Base-by-base conservation (phyloP, 345 rosid species). In the Combretum micranthum region DNA sequence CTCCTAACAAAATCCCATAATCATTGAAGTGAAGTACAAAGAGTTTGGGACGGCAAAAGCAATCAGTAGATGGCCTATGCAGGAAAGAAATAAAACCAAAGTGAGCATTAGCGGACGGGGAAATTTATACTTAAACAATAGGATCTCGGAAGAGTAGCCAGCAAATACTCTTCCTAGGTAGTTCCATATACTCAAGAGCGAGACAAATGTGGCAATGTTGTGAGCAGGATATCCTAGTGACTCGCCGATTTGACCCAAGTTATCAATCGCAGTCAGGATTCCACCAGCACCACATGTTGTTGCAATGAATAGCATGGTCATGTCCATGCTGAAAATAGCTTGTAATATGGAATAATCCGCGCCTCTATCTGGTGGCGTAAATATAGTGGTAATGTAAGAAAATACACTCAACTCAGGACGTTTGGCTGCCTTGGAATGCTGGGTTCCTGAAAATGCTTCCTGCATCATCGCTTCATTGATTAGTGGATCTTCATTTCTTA, bases 1-100 rank as follows among this genome's bases (percentile, higher is more conserved):
- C 67, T 15, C 61, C 67, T 4, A 63, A 42, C 67, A 63, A 47
- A 55, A 63, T 4, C 67, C 67, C 54, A 55, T 63, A 49, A 63
- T 63, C 48, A 55, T 55, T 13, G 50, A 47, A 23, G 60, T 42
- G 13, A 15, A 11, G 60, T 63, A 55, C 20, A 55, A 39, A 3
- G 61, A 63, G 42, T 56, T 56, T 8, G 13, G 60, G 60, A 63
- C 50, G 0, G 50, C 44, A 0, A 26, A 4, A 19, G 67, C 50
- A 1, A n/a, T 42, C 19, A 63, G 53, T 14, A 43, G 12, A 11
- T 55, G 67, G 42, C 67, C 60, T 20, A 42, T 5, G 25, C 53
- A 47, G 19, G 67, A 47, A 21, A 47, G 8, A 47, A 63, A 48
- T 37, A 63, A 52, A 11, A 15, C 26, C 43, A n/a, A 18, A n/a